Conservation (phyloP, 805 yeast genomes). For the Spathaspora sp. region DNA sequence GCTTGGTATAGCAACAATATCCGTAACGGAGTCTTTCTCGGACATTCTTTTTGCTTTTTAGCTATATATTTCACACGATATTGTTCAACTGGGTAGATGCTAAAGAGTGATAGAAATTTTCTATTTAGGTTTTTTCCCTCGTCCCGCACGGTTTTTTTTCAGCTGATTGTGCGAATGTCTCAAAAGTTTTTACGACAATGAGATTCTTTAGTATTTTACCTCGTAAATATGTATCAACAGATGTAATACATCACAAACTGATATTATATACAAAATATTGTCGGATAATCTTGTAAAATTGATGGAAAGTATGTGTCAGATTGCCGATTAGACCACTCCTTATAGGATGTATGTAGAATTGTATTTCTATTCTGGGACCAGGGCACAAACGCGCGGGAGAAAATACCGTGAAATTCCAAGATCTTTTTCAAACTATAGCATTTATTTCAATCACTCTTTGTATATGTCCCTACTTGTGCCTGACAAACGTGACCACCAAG, state of each 20-base stretch:
- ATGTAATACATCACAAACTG: no score
- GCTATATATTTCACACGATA: neutral
- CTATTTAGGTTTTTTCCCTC: neutral
- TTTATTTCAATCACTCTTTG: neutral
- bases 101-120: neutral
- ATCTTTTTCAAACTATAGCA: neutral
- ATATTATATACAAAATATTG: no score
- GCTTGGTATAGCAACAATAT: neutral
- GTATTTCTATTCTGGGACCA: no score
- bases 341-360: no score
- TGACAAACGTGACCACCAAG: constrained; percentile 18
- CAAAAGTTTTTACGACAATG: neutral
- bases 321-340: no score
- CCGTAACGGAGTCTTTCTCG: neutral
- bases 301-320: no score
- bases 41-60: neutral
- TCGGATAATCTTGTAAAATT: no score
- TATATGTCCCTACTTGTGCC: constrained; percentile 22
- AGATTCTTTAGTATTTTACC: no score
- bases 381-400: neutral
- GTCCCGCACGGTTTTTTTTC: neutral
- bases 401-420: neutral
- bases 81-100: neutral
- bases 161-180: neutral
- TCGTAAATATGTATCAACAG: no score